phyloP scores from a whole-genome alignment of 2,329 filamentous ascomycete species.

The Chrysosporium queenslandicum region DNA sequence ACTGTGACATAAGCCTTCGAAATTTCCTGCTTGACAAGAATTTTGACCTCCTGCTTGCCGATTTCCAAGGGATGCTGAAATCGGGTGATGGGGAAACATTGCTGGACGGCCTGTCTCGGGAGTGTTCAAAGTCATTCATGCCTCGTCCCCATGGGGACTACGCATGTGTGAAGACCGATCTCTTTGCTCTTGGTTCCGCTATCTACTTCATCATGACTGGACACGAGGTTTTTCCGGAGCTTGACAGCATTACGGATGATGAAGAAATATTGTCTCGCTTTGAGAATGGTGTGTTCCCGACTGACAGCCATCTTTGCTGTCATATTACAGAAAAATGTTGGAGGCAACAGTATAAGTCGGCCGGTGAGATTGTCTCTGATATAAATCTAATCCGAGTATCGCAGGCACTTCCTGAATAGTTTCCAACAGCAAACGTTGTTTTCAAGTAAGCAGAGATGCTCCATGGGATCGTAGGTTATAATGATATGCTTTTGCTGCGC shows the following conservation, averaged over 20 bases:
- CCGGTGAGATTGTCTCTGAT: not conserved
- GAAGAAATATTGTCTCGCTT: slow-evolving; percentile 1
- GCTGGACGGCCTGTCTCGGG: slow-evolving; percentile 2
- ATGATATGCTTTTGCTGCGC: no score
- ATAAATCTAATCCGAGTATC: not conserved
- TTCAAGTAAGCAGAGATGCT: not conserved
- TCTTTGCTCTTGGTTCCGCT: slow-evolving; percentile 6
- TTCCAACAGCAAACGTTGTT: not conserved
- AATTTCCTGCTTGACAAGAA: slow-evolving; percentile 32
- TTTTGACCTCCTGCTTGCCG: slow-evolving; percentile 22
- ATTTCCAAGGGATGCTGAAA: slow-evolving; percentile 3
- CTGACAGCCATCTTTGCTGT: not conserved
- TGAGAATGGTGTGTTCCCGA: not conserved
- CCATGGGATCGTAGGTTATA: no score
- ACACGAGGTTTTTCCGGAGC: slow-evolving; percentile 2
- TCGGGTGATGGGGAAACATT: not conserved
- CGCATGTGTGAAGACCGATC: not conserved
- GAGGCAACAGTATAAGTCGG: slow-evolving; percentile 2
- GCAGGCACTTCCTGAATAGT: not conserved
- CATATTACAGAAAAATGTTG: slow-evolving; percentile 4
- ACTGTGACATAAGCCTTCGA: slow-evolving; percentile 33
- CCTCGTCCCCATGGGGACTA: slow-evolving; percentile 1
- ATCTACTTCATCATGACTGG: slow-evolving; percentile 5
- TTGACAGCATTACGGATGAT: not conserved
- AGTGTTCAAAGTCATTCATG: slow-evolving; percentile 8